Conservation (phyloP, 1,284 basidiomycete species). For the Golubevia pallescens region DNA sequence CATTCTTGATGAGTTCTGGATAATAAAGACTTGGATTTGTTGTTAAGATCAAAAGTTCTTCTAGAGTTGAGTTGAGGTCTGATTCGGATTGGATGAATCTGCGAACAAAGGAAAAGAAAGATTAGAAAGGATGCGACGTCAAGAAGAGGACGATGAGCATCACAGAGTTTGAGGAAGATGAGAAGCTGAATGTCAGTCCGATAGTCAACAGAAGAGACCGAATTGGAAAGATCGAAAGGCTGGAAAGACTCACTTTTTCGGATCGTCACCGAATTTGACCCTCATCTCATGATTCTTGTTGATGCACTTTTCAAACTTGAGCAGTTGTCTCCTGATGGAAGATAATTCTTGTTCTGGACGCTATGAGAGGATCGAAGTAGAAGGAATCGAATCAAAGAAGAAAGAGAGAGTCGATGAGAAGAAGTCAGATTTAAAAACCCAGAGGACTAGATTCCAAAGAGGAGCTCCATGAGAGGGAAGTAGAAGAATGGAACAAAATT, state of each 20-base stretch:
- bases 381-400: not conserved
- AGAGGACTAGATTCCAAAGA: too few relatives aligned
- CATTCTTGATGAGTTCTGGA: conserved; percentile 82
- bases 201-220: not conserved
- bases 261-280: conserved; percentile 66
- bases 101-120: conserved; percentile 7
- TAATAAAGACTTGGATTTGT: conserved; percentile 84
- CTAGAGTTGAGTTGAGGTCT: conserved; percentile 85
- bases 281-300: conserved; percentile 94
- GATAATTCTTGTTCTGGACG: too few relatives aligned
- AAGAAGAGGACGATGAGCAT: too few relatives aligned
- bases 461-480: too few relatives aligned
- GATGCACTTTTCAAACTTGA: conserved; percentile 83
- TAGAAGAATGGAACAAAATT: too few relatives aligned
- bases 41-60: conserved; percentile 81
- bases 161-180: not conserved
- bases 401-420: not conserved
- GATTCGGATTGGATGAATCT: conserved; percentile 99
- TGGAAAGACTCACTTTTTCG: conserved; percentile 40
- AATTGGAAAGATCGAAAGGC: not conserved
- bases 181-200: too few relatives aligned
- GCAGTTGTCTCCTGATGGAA: conserved; percentile 68
- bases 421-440: too few relatives aligned
- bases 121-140: not conserved
- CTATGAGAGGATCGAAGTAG: too few relatives aligned